Conservation (phyloP, 257 asterid genomes). For the Verbena officinalis region DNA sequence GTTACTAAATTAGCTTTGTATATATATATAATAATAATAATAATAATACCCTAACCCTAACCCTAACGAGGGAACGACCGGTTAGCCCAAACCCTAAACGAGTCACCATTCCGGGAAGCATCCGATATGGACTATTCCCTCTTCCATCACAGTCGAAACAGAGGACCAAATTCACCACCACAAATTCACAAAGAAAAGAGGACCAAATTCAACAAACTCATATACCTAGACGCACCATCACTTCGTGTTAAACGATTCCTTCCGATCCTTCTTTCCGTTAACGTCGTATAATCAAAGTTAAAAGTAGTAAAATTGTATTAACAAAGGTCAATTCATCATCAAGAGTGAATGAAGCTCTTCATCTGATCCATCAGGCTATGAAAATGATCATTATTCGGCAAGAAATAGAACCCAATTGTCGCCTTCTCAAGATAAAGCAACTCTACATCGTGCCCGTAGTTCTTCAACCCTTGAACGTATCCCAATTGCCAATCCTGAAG, state of each 20-base stretch:
- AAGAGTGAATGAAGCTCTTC: slow-evolving; percentile 48
- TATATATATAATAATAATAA: slow-evolving; percentile 11
- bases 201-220: slow-evolving; percentile 40
- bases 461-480: slow-evolving; percentile 63
- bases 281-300: slow-evolving; percentile 42
- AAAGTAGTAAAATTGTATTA: slow-evolving; percentile 34
- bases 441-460: slow-evolving; percentile 53
- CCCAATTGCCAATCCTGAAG: slow-evolving; percentile 82
- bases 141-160: slow-evolving; percentile 20
- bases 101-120: slow-evolving; percentile 20
- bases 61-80: slow-evolving; percentile 4
- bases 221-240: slow-evolving; percentile 52
- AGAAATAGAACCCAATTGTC: slow-evolving; percentile 83
- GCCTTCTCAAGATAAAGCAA: slow-evolving; percentile 68
- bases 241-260: slow-evolving; percentile 21
- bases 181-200: slow-evolving; percentile 26
- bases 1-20: slow-evolving; percentile 40
- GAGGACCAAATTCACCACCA: slow-evolving; percentile 34
- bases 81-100: slow-evolving; percentile 1
- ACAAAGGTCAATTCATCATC: slow-evolving; percentile 1
- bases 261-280: slow-evolving; percentile 12
- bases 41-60: too few species aligned
- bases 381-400: slow-evolving; percentile 81
- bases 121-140: slow-evolving; percentile 13
- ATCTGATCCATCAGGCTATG: slow-evolving; percentile 69